Evolutionary conservation across 805 yeast species (phyloP).

Genomic region (Ogataea neopini): DNA sequence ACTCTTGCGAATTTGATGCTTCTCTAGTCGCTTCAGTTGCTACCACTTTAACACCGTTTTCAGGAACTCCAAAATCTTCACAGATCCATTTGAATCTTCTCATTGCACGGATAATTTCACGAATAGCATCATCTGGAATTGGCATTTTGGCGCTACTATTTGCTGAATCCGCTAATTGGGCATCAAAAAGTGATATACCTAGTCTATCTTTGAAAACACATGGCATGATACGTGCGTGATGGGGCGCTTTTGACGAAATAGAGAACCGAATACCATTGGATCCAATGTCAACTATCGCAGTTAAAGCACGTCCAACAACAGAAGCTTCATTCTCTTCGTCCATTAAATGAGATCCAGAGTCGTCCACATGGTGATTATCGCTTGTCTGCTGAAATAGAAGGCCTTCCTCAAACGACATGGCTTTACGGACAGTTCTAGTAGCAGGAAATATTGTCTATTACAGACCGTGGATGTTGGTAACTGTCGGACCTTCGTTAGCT

Average conservation of each 20-base stretch:
- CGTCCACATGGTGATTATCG: conserved; percentile 34
- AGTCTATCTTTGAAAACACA: conserved; percentile 74
- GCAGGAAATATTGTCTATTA: not conserved
- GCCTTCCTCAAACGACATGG: conserved; percentile 34
- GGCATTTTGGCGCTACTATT: conserved; percentile 42
- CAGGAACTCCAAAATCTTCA: conserved; percentile 69
- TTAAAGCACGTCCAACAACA: conserved; percentile 55
- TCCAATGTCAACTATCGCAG: conserved; percentile 75
- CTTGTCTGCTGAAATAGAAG: conserved; percentile 30
- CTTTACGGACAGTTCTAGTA: not conserved
- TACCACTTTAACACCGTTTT: conserved; percentile 59
- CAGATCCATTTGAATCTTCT: conserved; percentile 68
- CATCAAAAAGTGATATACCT: conserved; percentile 68
- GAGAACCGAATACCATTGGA: conserved; percentile 75
- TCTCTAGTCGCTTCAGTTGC: conserved; percentile 77
- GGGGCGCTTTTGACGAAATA: conserved; percentile 66
- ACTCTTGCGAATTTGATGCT: conserved; percentile 62
- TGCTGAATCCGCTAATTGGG: conserved; percentile 44
- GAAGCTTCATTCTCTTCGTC: conserved; percentile 48
- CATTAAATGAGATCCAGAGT: conserved; percentile 17
- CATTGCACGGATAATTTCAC: conserved; percentile 63
- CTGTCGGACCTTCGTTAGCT: not conserved
- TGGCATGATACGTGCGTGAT: conserved; percentile 75
- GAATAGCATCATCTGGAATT: conserved; percentile 56
- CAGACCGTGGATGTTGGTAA: too few relatives aligned